Conservation (phyloP, 2,329 filamentous ascomycete genomes). For the Paecilomyces variotii region DNA sequence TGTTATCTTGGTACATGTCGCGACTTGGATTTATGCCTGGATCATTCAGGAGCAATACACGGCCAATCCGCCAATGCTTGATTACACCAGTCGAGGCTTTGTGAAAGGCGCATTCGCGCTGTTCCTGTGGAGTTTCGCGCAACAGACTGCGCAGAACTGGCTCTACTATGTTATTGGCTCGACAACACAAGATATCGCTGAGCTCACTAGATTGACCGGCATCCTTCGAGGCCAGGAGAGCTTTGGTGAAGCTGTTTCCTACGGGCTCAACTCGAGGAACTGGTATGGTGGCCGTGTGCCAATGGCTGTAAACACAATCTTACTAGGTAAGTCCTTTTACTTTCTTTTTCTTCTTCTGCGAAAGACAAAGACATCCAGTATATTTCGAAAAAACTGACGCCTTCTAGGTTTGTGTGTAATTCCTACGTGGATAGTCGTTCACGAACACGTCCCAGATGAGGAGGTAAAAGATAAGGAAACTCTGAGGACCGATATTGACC, state of each 20-base stretch:
- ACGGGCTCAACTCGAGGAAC: slow-evolving; percentile 35
- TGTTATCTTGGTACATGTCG: slow-evolving; percentile 37
- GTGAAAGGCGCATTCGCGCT: slow-evolving; percentile 42
- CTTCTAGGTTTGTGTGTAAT: slow-evolving; percentile 14
- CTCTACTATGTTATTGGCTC: slow-evolving; percentile 49
- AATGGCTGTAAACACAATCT: slow-evolving; percentile 32
- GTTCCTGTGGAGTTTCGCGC: slow-evolving; percentile 42
- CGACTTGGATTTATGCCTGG: slow-evolving; percentile 47
- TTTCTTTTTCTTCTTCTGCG: not conserved
- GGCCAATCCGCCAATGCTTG: slow-evolving; percentile 29
- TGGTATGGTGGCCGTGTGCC: slow-evolving; percentile 38
- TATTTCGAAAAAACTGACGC: not conserved
- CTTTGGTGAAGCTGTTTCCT: slow-evolving; percentile 38
- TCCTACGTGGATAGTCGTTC: slow-evolving; percentile 21
- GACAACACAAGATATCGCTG: slow-evolving; percentile 50
- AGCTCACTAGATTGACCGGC: slow-evolving; percentile 35
- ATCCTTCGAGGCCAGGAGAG: slow-evolving; percentile 39
- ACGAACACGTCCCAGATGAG: slow-evolving; percentile 13
- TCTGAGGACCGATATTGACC: not conserved
- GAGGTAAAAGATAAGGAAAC: not conserved
- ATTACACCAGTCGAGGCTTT: slow-evolving; percentile 39
- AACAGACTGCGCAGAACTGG: slow-evolving; percentile 49
- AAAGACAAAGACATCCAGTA: too few species aligned
- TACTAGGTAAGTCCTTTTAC: slow-evolving; percentile 16
- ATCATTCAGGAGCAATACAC: slow-evolving; percentile 47